A percentile compares a stretch with the other conserved stretches of the same genome.
These are phyloP conservation scores for Aspergillus tamarii DNA, from an alignment of 2,329 filamentous ascomycete genomes.

Conservation along the genomic window DNA sequence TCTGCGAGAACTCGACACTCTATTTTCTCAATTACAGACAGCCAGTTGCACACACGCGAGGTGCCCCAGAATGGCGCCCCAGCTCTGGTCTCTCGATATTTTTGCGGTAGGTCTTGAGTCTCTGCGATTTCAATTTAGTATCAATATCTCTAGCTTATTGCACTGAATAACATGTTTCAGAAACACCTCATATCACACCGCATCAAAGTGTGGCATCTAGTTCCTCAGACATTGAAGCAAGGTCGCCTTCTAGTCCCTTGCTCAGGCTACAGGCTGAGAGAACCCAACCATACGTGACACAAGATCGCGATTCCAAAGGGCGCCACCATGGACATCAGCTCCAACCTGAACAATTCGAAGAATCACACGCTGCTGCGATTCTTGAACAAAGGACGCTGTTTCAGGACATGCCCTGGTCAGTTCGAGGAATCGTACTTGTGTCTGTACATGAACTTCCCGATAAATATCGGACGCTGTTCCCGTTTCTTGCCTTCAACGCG, in stretches of 20 bases:
- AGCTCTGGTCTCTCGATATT: slow-evolving; percentile 32
- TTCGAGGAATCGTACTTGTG: slow-evolving; percentile 65
- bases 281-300: background rate
- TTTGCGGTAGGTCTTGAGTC: slow-evolving; percentile 30
- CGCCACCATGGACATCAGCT: background rate
- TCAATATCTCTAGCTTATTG: background rate
- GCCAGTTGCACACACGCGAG: slow-evolving; percentile 1
- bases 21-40: slow-evolving; percentile 3
- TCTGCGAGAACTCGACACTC: slow-evolving; percentile 12
- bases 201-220: slow-evolving; percentile 30
- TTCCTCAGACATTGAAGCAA: slow-evolving; percentile 29
- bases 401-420: slow-evolving; percentile 35
- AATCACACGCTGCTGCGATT: background rate
- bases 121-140: background rate
- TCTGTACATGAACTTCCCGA: slow-evolving; percentile 67
- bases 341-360: slow-evolving; percentile 1
- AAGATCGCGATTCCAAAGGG: background rate
- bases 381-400: slow-evolving; percentile 18
- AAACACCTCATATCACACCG: slow-evolving; percentile 25
- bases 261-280: slow-evolving; percentile 27
- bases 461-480: slow-evolving; percentile 69
- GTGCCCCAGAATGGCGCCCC: slow-evolving; percentile 1
- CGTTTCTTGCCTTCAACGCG: slow-evolving; percentile 76
- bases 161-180: slow-evolving; percentile 10
- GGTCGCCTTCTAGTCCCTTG: slow-evolving; percentile 37